Evolutionary conservation across 495 filamentous ascomycete genomes (phyloP).

Genomic region (Neurospora sp.): DNA sequence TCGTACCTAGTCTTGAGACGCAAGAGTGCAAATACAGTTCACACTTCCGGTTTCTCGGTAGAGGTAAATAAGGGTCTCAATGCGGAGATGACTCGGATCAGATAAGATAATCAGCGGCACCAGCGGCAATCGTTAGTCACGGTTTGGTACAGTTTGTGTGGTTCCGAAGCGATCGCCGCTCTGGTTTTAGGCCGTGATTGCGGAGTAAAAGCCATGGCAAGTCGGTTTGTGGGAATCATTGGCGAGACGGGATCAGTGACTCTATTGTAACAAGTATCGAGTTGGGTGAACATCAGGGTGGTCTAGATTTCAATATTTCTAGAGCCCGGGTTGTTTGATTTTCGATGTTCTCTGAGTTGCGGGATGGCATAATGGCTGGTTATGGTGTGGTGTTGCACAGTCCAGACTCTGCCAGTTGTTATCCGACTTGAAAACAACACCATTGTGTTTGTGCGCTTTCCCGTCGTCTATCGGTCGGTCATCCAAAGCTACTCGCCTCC

Average conservation of each 20-base stretch:
- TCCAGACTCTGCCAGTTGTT: not conserved
- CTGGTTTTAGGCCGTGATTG: not conserved
- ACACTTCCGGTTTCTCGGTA: not conserved
- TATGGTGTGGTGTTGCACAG: not conserved
- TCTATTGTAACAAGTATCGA: not conserved
- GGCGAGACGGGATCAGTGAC: not conserved
- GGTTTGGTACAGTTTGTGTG: not conserved
- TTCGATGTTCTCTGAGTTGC: not conserved
- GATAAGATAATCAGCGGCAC: not conserved
- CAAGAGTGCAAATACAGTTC: no score
- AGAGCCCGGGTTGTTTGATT: not conserved
- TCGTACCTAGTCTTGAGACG: not conserved
- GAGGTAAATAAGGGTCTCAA: not conserved
- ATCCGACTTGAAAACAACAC: no score
- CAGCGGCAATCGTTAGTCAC: not conserved
- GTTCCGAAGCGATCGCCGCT: not conserved
- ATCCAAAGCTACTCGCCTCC: not conserved
- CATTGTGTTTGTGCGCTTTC: no score
- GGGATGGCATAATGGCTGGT: not conserved
- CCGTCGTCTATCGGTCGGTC: not conserved
- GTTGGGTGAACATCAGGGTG: not conserved
- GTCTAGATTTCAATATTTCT: not conserved
- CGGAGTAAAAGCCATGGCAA: not conserved
- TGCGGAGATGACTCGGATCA: not conserved
- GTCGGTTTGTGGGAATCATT: not conserved